Evolutionary conservation across 164 flowering plant species (phyloP), one percentile per base, ranked within the genome.

Genomic region (Chimonanthus praecox): DNA sequence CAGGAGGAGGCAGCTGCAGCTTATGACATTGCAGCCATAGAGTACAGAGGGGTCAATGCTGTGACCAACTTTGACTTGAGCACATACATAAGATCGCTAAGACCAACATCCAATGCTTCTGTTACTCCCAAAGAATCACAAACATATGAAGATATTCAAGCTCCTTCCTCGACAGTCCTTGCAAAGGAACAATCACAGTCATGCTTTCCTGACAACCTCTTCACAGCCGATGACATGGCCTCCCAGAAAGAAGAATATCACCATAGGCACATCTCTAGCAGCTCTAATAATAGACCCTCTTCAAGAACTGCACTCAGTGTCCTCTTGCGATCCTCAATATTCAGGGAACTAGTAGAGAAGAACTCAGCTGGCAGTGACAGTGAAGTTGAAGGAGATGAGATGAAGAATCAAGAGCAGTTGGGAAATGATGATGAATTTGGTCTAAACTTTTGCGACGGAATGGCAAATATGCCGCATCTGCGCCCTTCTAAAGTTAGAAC

Each of bases 1-100:
- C 92, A 88, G 80, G 95, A 90, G 76, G 92, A 87, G 76, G 92
- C 95, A 11, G 95, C 92, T 63, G 84, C 77, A 33, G 95, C 91
- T 2, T 88, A 90, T 51, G 95, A 90, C 69, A 85, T 90, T 13
- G 91, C 92, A n/a, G 92, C 95, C 65, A 88, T 87, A 1, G 90
- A 87, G 68, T 87, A 86, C 73, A 78, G 92, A 83, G 95, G 92
- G 64, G 83, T 84, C 69, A 87, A 88, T 69, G 91, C 91, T 33
- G 88, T 87, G 11, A 90, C 92, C 65, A 90, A 90, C 76, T 90
- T 88, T 20, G 91, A 90, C 69, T 71, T 85, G 77, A 88, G 83
- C 80, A 85, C 88, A 49, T 87, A 90, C 71, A 87, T 89, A 51
- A 84, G 89, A 80, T 89, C 91, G 94, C 80, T 87, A 45, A 85